phyloP scores from a whole-genome alignment of 306 rosid species.

The Macrotyloma uniflorum region DNA sequence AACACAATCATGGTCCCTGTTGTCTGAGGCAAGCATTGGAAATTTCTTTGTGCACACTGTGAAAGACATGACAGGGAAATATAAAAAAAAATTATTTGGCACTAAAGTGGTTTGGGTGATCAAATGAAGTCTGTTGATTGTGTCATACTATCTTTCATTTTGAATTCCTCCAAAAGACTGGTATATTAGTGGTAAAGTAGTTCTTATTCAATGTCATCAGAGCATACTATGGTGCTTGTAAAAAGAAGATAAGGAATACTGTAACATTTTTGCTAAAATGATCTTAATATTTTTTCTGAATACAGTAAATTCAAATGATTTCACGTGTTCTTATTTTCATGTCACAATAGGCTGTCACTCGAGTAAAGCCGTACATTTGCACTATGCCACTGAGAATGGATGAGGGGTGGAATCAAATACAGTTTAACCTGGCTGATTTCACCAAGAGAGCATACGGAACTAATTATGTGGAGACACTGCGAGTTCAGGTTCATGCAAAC shows the following conservation, averaged over 20 bases:
- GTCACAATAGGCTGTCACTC: constrained; percentile 64
- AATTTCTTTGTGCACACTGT: not conserved
- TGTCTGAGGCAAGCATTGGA: not conserved
- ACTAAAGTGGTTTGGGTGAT: not conserved
- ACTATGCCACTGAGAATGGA: constrained; percentile 91
- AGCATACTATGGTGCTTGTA: not conserved
- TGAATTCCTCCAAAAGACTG: not conserved
- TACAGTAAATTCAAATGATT: constrained; percentile 9
- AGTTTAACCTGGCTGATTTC: constrained; percentile 78
- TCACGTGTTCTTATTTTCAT: constrained; percentile 1
- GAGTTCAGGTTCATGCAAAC: constrained; percentile 97
- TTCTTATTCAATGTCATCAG: not conserved
- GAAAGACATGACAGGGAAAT: not conserved
- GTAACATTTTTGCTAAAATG: not conserved
- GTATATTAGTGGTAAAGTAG: not conserved
- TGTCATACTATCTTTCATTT: not conserved
- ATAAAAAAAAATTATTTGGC: not conserved
- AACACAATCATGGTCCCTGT: not conserved
- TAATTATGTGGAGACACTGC: constrained; percentile 91
- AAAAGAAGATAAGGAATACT: not conserved
- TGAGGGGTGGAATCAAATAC: constrained; percentile 97
- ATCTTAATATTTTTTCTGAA: not conserved
- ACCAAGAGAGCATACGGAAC: constrained; percentile 97
- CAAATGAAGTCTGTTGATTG: not conserved
- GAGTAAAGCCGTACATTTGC: constrained; percentile 92